Evolutionary conservation across 2,329 filamentous ascomycete species (phyloP).

Genomic region (Rutstroemia sp.): DNA sequence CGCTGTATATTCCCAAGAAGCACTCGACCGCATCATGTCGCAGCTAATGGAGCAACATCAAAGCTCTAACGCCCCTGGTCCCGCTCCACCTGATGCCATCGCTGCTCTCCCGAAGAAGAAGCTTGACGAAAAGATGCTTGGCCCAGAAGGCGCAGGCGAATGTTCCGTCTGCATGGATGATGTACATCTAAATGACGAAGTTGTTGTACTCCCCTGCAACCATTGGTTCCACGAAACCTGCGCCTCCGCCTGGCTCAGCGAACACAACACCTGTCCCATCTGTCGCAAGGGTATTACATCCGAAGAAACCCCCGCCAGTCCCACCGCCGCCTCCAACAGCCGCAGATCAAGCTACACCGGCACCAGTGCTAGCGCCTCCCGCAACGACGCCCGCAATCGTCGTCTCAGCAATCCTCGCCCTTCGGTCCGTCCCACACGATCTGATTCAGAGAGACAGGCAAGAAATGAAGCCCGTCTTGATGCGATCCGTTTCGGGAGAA

Average conservation of each 20-base stretch:
- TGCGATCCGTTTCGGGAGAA: conserved; percentile 18
- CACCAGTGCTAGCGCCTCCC: background rate
- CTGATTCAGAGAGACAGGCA: conserved; percentile 5
- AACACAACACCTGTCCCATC: conserved; percentile 89
- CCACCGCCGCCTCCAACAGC: conserved; percentile 4
- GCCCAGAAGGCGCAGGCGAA: conserved; percentile 59
- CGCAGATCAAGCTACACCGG: conserved; percentile 11
- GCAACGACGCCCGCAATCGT: conserved; percentile 14
- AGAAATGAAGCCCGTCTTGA: conserved; percentile 27
- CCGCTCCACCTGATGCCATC: conserved; percentile 71
- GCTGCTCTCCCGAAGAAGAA: conserved; percentile 63
- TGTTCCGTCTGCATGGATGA: conserved; percentile 95
- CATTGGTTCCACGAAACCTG: conserved; percentile 92
- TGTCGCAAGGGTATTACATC: conserved; percentile 46
- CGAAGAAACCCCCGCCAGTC: conserved; percentile 11
- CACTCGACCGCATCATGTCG: conserved; percentile 79
- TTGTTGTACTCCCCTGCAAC: conserved; percentile 73
- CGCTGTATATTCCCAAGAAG: conserved; percentile 85
- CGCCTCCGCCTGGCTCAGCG: conserved; percentile 73
- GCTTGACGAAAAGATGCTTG: conserved; percentile 63
- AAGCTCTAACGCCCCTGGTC: conserved; percentile 70
- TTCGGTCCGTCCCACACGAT: conserved; percentile 5
- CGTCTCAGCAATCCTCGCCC: conserved; percentile 15
- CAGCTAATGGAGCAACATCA: conserved; percentile 80
- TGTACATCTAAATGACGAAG: conserved; percentile 64